Percentiles rank a stretch among this genome's conserved stretches.
phyloP scores from a whole-genome alignment of 352 stramenopile species.

The Thalassiosira hispida region DNA sequence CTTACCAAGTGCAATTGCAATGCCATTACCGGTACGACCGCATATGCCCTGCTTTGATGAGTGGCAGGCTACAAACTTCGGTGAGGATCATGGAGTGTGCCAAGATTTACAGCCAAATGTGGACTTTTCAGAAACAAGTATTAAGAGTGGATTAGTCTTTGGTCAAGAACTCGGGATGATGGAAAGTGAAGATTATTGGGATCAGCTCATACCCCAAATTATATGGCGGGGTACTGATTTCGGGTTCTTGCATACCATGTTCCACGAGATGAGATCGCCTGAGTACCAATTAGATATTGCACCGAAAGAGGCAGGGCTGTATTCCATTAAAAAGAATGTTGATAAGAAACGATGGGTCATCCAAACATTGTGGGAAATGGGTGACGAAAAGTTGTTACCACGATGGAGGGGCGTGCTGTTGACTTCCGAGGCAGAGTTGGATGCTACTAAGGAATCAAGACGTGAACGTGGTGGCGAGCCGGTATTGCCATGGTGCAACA shows the following conservation, averaged over 20 bases:
- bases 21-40: background rate
- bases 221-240: background rate
- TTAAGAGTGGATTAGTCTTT: too few relatives aligned
- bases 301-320: too few relatives aligned
- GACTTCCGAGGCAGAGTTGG: conserved; percentile 8
- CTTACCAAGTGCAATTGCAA: background rate
- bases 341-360: background rate
- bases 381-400: background rate
- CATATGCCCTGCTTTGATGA: background rate
- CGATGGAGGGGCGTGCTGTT: conserved; percentile 32
- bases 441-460: background rate
- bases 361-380: background rate
- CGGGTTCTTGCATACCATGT: background rate
- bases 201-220: background rate
- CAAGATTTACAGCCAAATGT: too few relatives aligned
- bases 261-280: too few relatives aligned
- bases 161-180: too few relatives aligned
- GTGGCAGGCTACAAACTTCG: background rate
- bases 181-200: background rate
- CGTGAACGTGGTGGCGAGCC: too few relatives aligned
- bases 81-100: too few relatives aligned
- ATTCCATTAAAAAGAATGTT: too few relatives aligned
- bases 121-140: too few relatives aligned
- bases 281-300: too few relatives aligned
- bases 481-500: conserved; percentile 17